Conservation (phyloP, 805 yeast genomes). For the Saccharomycopsis vini region DNA sequence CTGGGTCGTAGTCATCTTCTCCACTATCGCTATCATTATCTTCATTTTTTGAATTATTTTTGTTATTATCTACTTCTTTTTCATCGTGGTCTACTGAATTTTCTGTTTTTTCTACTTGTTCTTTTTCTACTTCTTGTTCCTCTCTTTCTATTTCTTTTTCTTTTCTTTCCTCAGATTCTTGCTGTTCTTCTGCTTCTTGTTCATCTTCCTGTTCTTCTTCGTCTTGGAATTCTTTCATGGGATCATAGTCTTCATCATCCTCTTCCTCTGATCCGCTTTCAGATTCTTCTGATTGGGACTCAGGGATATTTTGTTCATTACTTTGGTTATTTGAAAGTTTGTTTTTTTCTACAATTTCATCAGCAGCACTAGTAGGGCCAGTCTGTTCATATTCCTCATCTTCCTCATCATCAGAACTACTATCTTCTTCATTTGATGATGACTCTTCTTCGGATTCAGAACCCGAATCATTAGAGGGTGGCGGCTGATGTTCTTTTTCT, state of each 20-base stretch:
- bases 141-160: too few relatives aligned
- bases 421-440: too few relatives aligned
- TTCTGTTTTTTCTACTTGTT: neutral
- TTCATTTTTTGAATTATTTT: neutral
- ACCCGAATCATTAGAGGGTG: too few relatives aligned
- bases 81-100: neutral
- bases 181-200: neutral
- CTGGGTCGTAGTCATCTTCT: constrained; percentile 8
- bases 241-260: neutral
- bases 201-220: constrained; percentile 3
- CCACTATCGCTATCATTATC: neutral
- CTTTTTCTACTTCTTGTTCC: neutral
- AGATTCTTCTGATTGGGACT: neutral
- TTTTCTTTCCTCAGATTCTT: too few relatives aligned
- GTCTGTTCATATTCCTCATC: too few relatives aligned
- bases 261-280: neutral
- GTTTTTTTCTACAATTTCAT: neutral
- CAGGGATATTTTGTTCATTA: neutral
- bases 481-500: too few relatives aligned
- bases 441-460: too few relatives aligned
- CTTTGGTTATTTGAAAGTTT: neutral
- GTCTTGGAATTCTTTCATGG: neutral
- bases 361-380: neutral
- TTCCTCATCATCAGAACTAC: neutral
- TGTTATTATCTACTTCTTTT: neutral